Evolutionary conservation across 345 rosid species (phyloP).

Genomic region (Syzygium oleosum): DNA sequence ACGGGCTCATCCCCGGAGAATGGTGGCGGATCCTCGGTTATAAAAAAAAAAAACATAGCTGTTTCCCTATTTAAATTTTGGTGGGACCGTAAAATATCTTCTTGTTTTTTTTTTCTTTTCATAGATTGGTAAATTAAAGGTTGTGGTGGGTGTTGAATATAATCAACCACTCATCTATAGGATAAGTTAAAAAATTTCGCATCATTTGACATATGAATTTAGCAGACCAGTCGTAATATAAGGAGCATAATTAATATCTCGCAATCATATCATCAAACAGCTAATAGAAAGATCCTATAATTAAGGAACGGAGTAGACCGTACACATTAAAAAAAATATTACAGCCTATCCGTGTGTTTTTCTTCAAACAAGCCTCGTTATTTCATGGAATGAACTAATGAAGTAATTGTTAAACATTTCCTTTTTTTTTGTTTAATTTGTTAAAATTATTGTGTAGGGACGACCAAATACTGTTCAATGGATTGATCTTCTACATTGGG

Average conservation of each 20-base stretch:
- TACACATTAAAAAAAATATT: background rate
- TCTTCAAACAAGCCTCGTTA: background rate
- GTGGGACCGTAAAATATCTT: background rate
- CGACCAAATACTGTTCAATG: conserved; percentile 60
- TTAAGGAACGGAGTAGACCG: too few species aligned
- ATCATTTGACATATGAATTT: background rate
- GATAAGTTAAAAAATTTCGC: background rate
- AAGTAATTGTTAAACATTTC: background rate
- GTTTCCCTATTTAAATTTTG: background rate
- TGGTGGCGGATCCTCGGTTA: too few species aligned
- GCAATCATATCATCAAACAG: background rate
- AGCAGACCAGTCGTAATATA: background rate
- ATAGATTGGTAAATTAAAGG: background rate
- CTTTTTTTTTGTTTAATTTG: background rate
- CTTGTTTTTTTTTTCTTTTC: background rate
- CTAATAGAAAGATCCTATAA: background rate
- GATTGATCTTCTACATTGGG: conserved; percentile 30
- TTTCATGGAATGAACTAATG: background rate
- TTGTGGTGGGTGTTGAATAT: background rate
- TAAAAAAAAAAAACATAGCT: too few species aligned
- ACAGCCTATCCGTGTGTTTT: background rate
- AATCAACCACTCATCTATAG: background rate
- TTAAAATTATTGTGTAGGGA: conserved; percentile 32
- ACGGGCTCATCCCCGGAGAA: too few species aligned
- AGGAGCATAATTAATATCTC: background rate